Conservation (phyloP, 257 asterid species). For the Eustoma russellianum region DNA sequence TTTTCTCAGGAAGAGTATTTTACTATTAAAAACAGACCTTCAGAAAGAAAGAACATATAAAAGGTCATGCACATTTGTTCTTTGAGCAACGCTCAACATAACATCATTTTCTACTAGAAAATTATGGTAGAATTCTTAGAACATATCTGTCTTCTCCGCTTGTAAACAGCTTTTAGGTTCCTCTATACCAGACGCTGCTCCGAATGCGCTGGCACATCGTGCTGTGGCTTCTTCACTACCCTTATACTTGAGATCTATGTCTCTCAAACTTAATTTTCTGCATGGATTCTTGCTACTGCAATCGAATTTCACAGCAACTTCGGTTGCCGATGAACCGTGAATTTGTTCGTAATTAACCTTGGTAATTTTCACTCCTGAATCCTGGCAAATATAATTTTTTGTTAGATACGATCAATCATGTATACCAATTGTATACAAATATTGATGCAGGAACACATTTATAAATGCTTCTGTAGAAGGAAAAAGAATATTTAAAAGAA, state of each 20-base stretch:
- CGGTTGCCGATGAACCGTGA: constrained; percentile 1
- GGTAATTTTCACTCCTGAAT: background rate
- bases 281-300: constrained; percentile 1
- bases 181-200: background rate
- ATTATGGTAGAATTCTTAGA: too few relatives aligned
- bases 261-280: background rate
- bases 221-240: background rate
- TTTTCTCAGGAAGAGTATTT: too few relatives aligned
- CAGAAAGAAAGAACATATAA: too few relatives aligned
- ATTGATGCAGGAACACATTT: too few relatives aligned
- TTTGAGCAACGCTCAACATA: too few relatives aligned
- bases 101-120: too few relatives aligned
- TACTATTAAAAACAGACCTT: too few relatives aligned
- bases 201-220: background rate
- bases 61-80: too few relatives aligned
- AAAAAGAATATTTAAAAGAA: background rate
- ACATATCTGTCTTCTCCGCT: too few relatives aligned
- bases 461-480: background rate
- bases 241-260: background rate
- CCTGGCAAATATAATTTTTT: background rate
- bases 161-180: background rate
- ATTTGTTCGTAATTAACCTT: background rate
- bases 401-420: too few relatives aligned
- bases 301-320: constrained; percentile 4
- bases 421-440: too few relatives aligned